A percentile compares a stretch with the other conserved stretches of the same genome.
phyloP scores from a whole-genome alignment of 2,329 filamentous ascomycete species.

The Sporothrix pseudoabietina region DNA sequence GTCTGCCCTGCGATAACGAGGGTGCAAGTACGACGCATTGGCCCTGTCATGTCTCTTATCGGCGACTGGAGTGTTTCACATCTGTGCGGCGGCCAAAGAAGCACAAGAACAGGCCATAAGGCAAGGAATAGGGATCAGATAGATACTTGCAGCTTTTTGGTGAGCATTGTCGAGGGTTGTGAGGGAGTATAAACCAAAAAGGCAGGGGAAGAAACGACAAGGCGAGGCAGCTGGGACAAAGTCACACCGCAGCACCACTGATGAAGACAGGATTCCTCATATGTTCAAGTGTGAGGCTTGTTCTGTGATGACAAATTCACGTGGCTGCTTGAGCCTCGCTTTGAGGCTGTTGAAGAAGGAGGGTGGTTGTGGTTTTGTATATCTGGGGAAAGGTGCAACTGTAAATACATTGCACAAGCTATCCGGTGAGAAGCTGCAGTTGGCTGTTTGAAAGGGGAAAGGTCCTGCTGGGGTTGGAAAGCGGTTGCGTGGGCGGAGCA shows the following conservation, averaged over 20 bases:
- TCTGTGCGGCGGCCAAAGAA: background rate
- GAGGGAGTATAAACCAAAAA: background rate
- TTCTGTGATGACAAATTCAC: background rate
- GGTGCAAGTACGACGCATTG: background rate
- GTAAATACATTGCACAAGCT: background rate
- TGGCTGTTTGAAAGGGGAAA: background rate
- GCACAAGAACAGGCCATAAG: background rate
- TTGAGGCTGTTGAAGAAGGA: background rate
- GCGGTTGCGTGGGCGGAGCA: conserved; percentile 6
- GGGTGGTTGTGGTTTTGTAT: background rate
- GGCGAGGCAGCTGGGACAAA: background rate
- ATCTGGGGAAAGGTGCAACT: background rate
- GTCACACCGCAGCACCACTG: background rate
- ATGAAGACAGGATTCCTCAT: background rate
- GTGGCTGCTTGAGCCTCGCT: background rate
- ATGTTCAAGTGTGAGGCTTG: background rate
- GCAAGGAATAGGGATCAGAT: background rate
- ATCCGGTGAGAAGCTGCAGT: background rate
- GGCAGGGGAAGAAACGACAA: background rate
- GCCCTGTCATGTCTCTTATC: conserved; percentile 7
- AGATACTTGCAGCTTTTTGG: background rate
- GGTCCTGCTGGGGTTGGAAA: background rate
- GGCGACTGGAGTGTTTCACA: conserved; percentile 16
- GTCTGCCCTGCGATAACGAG: background rate
- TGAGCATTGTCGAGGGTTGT: background rate